Evolutionary conservation across 495 filamentous ascomycete species (phyloP).

Genomic region (Venustampulla echinocandica): DNA sequence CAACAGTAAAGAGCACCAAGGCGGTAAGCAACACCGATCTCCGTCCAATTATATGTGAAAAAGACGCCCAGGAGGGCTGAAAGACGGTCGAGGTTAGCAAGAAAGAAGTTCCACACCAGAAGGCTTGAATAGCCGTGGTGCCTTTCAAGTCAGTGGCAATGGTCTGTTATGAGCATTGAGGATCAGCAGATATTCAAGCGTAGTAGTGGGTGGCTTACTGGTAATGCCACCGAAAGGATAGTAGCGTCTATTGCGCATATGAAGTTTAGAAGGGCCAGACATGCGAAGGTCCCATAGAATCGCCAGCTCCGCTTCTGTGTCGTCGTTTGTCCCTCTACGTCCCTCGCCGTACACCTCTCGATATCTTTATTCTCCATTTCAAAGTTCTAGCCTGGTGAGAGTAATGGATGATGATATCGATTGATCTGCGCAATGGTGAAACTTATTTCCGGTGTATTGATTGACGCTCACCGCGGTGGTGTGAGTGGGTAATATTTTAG

Average conservation of each 20-base stretch:
- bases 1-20: slow-evolving; percentile 44
- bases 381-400: too few species aligned
- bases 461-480: too few species aligned
- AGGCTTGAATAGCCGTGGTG: slow-evolving; percentile 46
- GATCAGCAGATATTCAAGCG: too few species aligned
- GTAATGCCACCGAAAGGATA: slow-evolving; percentile 60
- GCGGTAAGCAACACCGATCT: slow-evolving; percentile 37
- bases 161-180: background rate
- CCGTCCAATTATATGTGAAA: slow-evolving; percentile 44
- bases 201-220: slow-evolving; percentile 26
- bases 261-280: slow-evolving; percentile 48
- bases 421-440: too few species aligned
- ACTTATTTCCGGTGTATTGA: too few species aligned
- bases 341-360: too few species aligned
- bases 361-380: too few species aligned
- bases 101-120: slow-evolving; percentile 50
- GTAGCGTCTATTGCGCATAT: slow-evolving; percentile 66
- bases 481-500: too few species aligned
- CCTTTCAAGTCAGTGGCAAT: slow-evolving; percentile 30
- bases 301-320: too few species aligned
- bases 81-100: slow-evolving; percentile 41
- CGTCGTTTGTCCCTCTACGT: too few species aligned
- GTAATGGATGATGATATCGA: too few species aligned
- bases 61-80: slow-evolving; percentile 37
- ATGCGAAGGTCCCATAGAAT: too few species aligned